Evolutionary conservation across 139 green algal genomes (phyloP).

Genomic region (Astrephomene gubernaculifera): DNA sequence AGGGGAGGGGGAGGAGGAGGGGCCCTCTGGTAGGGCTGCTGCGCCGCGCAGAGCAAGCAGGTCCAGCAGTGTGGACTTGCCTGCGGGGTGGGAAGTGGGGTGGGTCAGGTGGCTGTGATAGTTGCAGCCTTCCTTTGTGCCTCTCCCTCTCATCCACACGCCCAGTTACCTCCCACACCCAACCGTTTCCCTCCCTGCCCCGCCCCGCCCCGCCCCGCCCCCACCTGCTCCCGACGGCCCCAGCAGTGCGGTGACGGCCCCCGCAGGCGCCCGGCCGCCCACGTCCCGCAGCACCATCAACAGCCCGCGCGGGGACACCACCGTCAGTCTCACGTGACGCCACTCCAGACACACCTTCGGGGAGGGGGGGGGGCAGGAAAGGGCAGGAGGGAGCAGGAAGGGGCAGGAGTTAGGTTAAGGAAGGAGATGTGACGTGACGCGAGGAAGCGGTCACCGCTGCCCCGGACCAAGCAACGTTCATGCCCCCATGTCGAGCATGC

Average conservation of each 20-base stretch:
- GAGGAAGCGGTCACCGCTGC: no score
- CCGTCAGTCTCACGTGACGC: slow-evolving; percentile 8
- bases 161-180: no score
- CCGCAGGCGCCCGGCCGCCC: slow-evolving; percentile 25
- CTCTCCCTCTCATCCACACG: no score
- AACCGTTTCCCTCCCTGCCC: no score
- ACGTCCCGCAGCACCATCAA: slow-evolving; percentile 36
- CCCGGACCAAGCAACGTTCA: no score
- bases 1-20: not conserved
- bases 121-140: no score
- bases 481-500: no score
- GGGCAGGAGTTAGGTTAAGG: no score
- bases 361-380: not conserved
- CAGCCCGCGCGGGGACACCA: not conserved
- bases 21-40: not conserved
- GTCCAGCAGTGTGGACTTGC: slow-evolving; percentile 73
- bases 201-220: not conserved
- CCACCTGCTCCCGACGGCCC: slow-evolving; percentile 44
- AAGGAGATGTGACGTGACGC: no score
- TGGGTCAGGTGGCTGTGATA: no score
- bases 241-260: slow-evolving; percentile 39
- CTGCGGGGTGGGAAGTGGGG: no score
- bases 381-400: not conserved
- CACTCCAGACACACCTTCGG: slow-evolving; percentile 41
- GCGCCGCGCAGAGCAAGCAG: slow-evolving; percentile 54